Percentiles rank a stretch among this genome's conserved stretches.
These are phyloP conservation scores for Arachnomyces sp. DNA, from an alignment of 2,329 filamentous ascomycete genomes.

Conservation along the genomic window DNA sequence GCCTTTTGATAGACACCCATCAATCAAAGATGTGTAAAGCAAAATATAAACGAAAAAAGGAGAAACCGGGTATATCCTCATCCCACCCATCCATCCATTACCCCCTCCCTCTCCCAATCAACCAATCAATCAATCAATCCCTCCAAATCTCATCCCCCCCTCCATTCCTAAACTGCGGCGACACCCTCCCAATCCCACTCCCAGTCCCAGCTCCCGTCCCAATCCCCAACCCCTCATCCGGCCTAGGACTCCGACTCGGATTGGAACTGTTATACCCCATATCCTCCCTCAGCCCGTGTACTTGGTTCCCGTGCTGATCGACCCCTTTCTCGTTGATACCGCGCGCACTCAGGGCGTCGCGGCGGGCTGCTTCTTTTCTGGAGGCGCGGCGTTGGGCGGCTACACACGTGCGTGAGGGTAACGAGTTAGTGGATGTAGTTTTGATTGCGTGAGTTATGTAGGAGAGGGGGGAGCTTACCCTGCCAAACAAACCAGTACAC, in stretches of 20 bases:
- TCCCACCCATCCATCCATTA: neutral
- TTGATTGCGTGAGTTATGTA: neutral
- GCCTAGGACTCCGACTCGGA: neutral
- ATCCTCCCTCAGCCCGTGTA: neutral
- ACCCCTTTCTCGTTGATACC: neutral
- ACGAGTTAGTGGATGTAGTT: neutral
- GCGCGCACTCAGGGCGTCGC: conserved; percentile 19
- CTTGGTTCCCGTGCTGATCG: neutral
- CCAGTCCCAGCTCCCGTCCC: too few relatives aligned
- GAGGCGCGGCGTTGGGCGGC: conserved; percentile 18
- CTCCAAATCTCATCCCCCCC: too few relatives aligned
- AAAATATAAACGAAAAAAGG: too few relatives aligned
- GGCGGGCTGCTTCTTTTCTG: conserved; percentile 24
- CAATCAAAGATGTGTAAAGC: too few relatives aligned
- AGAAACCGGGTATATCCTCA: too few relatives aligned
- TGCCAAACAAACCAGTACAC: conserved; percentile 29
- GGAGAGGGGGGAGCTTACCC: conserved; percentile 15
- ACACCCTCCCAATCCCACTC: too few relatives aligned
- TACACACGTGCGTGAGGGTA: conserved; percentile 4
- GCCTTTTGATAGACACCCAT: too few relatives aligned
- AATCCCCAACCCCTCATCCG: too few relatives aligned
- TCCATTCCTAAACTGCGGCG: too few relatives aligned
- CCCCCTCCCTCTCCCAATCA: neutral
- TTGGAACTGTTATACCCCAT: neutral
- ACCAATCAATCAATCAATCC: too few relatives aligned